These are phyloP conservation scores for Clonostachys rosea DNA, from an alignment of 2,329 filamentous ascomycete species.

Conservation along the genomic window DNA sequence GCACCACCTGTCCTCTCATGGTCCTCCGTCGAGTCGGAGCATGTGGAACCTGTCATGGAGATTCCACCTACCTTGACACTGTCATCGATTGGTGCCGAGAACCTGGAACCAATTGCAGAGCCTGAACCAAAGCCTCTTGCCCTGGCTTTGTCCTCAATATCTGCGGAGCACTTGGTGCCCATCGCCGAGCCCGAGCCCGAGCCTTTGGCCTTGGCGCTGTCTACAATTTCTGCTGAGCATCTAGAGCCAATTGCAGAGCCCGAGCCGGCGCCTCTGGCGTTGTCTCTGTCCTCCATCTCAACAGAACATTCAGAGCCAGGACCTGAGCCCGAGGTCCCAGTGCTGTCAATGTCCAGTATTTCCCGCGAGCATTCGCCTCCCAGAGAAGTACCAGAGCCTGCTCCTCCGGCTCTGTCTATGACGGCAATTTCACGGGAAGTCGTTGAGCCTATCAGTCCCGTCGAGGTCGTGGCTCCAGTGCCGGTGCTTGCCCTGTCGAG, in stretches of 20 bases:
- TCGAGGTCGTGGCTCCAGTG: slow-evolving; percentile 5
- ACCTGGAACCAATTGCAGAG: slow-evolving; percentile 17
- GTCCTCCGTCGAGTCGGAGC: slow-evolving; percentile 23
- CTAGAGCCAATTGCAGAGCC: slow-evolving; percentile 12
- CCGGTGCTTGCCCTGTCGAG: slow-evolving; percentile 6
- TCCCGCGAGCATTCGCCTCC: slow-evolving; percentile 10
- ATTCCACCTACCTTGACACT: slow-evolving; percentile 6
- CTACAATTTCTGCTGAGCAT: neutral
- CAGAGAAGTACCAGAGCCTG: slow-evolving; percentile 2
- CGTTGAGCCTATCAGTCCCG: neutral
- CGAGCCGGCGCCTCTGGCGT: neutral
- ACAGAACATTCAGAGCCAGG: neutral
- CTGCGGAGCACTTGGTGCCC: slow-evolving; percentile 25
- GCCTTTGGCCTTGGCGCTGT: slow-evolving; percentile 18
- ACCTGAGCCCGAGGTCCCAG: slow-evolving; percentile 15
- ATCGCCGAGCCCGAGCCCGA: slow-evolving; percentile 15
- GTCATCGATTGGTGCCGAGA: slow-evolving; percentile 12
- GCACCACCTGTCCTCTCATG: neutral
- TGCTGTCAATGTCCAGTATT: slow-evolving; percentile 13
- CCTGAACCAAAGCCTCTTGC: slow-evolving; percentile 16
- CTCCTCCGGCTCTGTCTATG: neutral
- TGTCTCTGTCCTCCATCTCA: slow-evolving; percentile 3
- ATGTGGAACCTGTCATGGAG: slow-evolving; percentile 16
- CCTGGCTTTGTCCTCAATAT: slow-evolving; percentile 30
- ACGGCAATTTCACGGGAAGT: neutral